Evolutionary conservation across 192 early-diverging fungal genomes (phyloP).

Genomic region (Rhizophagus clarus): DNA sequence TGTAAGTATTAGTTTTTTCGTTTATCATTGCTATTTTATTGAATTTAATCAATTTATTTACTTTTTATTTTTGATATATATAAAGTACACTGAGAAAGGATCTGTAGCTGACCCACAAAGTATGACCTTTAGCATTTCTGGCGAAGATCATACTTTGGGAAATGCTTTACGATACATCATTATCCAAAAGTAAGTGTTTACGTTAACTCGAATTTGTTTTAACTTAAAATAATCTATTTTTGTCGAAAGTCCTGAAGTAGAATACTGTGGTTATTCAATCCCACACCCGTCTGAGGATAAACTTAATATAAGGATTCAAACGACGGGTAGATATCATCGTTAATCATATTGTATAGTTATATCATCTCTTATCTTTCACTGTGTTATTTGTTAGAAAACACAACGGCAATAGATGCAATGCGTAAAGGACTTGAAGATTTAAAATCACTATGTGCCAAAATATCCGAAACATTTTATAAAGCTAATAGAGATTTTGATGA

Average conservation of each 20-base stretch:
- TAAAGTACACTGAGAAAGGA: neutral
- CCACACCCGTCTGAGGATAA: slow-evolving; percentile 96
- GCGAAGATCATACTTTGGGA: slow-evolving; percentile 97
- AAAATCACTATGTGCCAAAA: slow-evolving; percentile 66
- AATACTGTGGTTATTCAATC: slow-evolving; percentile 95
- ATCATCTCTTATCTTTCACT: neutral
- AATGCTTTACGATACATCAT: slow-evolving; percentile 91
- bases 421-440: slow-evolving; percentile 88
- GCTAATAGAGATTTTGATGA: neutral
- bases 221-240: neutral
- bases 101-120: neutral
- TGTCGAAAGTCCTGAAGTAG: slow-evolving; percentile 69
- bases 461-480: slow-evolving; percentile 60
- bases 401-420: slow-evolving; percentile 83
- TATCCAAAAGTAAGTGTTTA: slow-evolving; percentile 86
- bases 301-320: slow-evolving; percentile 93
- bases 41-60: neutral
- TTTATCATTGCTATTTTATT: neutral
- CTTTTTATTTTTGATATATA: neutral
- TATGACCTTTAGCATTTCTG: slow-evolving; percentile 80
- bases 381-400: slow-evolving; percentile 51
- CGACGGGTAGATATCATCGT: slow-evolving; percentile 56
- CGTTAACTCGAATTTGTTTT: neutral
- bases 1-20: neutral
- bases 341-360: neutral